A percentile compares a stretch with the other conserved stretches of the same genome.
phyloP scores from a whole-genome alignment of 306 rosid species.

The Mucuna pruriens region DNA sequence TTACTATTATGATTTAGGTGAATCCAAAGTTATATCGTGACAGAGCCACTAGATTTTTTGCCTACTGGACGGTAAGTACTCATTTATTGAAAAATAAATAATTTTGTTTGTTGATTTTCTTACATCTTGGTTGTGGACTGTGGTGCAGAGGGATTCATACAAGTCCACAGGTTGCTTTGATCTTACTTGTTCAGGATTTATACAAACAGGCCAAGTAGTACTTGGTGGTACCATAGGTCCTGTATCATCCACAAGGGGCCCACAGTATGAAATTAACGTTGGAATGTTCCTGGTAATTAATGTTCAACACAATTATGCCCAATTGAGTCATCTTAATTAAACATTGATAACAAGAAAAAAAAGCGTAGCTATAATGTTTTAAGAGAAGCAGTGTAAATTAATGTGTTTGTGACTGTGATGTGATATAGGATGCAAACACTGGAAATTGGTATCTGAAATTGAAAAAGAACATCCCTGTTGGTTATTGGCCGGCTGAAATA shows the following conservation, averaged over 20 bases:
- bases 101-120: not conserved
- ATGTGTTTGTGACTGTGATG: not conserved
- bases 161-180: constrained; percentile 73
- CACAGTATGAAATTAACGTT: constrained; percentile 43
- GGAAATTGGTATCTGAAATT: constrained; percentile 70
- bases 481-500: constrained; percentile 56
- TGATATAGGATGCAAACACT: constrained; percentile 34
- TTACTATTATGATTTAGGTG: constrained; percentile 46
- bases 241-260: constrained; percentile 30
- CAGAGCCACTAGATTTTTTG: constrained; percentile 43
- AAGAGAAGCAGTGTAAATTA: too few species aligned
- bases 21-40: constrained; percentile 70
- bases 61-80: constrained; percentile 63
- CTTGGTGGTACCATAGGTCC: constrained; percentile 55
- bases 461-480: constrained; percentile 25
- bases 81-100: not conserved
- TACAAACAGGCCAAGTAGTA: constrained; percentile 46
- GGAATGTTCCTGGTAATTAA: constrained; percentile 58
- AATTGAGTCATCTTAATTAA: too few species aligned
- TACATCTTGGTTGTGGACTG: not conserved
- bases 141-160: constrained; percentile 59
- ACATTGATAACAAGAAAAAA: too few species aligned
- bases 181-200: constrained; percentile 66
- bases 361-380: too few species aligned
- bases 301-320: not conserved